Base-by-base conservation (phyloP, 768 basidiomycete genomes). In the Suillus bovinus region DNA sequence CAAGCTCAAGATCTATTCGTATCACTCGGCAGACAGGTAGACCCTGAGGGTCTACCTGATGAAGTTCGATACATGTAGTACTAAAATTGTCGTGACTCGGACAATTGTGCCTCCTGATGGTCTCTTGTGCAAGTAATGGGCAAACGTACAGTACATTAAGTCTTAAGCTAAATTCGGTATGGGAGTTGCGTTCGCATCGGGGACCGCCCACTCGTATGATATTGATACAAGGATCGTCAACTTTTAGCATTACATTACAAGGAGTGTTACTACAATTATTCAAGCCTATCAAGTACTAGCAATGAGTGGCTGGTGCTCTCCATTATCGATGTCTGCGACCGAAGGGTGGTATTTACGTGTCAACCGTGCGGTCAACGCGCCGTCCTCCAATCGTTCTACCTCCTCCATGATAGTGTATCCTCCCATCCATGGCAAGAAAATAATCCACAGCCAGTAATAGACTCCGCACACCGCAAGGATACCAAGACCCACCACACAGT, bases 401-500 rank as follows among this genome's bases (percentile, higher is more conserved):
- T 85, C 80, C 60, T 81, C 79, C 1, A 80, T 74, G 9, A 83
- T 74, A 53, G 79, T 77, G 62, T 84, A 84, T 0, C 78, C 78
- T 11, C 82, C 78, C 5, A 76, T 55, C 56, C 67, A 76, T 20
- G 82, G 82, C 5, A 84, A 72, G 2, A 80, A 36, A 11, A 79
- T 67, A 33, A 81, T 78, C 81, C 82, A 83, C 22, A 82, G 29
- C 41, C 66, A 69, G 57, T 72, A 73, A 61, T 76, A 71, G 31
- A 71, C 33, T 20, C 61, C 68, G 34, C 69, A 71, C 20, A 67
- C 69, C 11, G 64, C 66, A 33, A 75, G 65, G 38, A 76, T 61
- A 29, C 64, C 67, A 8, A 74, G 57, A 36, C 70, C 72, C n/a
- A 73, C 71, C 22, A 74, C 65, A 62, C 70, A 70, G 54, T 72